phyloP scores from a whole-genome alignment of 2,329 filamentous ascomycete genomes.

The Pseudopithomyces chartarum region DNA sequence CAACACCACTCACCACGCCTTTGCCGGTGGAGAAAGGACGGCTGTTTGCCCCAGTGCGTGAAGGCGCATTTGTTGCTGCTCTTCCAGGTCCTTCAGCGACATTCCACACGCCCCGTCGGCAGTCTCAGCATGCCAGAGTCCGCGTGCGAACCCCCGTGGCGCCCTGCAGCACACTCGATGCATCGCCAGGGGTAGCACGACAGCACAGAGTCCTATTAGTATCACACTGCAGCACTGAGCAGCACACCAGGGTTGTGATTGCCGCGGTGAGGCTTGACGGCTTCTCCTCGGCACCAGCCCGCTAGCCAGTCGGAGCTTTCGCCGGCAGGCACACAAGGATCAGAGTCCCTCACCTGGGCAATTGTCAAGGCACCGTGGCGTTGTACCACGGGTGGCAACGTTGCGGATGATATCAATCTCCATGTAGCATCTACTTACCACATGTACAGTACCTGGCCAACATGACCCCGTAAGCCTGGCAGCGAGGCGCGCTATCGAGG shows the following conservation, averaged over 20 bases:
- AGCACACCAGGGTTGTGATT: conserved; percentile 8
- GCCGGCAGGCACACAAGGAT: conserved; percentile 10
- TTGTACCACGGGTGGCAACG: conserved; percentile 7
- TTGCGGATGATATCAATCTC: background rate
- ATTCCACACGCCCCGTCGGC: too few species aligned
- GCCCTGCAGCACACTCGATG: conserved; percentile 7
- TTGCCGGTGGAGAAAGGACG: conserved; percentile 8
- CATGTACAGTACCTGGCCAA: background rate
- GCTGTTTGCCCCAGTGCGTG: background rate
- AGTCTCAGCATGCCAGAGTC: conserved; percentile 6
- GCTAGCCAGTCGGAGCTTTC: conserved; percentile 18
- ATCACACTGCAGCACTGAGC: conserved; percentile 17
- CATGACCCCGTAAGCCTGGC: background rate
- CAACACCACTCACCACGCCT: conserved; percentile 15
- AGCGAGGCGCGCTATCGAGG: background rate
- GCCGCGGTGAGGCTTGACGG: conserved; percentile 6
- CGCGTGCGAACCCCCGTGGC: conserved; percentile 4
- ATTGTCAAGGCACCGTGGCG: conserved; percentile 6
- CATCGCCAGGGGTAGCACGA: conserved; percentile 23
- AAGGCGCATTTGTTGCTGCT: too few species aligned
- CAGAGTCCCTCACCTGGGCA: background rate
- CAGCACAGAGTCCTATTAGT: conserved; percentile 23
- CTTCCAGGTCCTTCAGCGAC: too few species aligned
- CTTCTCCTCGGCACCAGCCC: conserved; percentile 13
- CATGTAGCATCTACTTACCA: too few species aligned